Evolutionary conservation across 257 asterid genomes (phyloP).

Genomic region (Solanum medicagineum): DNA sequence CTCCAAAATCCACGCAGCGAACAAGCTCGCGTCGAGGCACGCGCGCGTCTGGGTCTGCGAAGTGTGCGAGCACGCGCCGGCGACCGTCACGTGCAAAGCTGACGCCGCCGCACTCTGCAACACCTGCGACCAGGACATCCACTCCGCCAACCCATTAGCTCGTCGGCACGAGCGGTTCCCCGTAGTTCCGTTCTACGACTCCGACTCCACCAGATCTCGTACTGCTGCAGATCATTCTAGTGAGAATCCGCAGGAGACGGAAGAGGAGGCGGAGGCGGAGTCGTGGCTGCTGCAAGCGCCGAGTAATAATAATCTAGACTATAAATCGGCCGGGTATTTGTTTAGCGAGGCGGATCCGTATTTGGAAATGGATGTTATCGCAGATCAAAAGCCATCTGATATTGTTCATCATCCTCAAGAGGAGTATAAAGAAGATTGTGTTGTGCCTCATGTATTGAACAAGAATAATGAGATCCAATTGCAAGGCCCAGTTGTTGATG

Average conservation of each 20-base stretch:
- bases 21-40: constrained; percentile 75
- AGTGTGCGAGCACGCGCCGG: constrained; percentile 87
- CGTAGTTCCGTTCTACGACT: constrained; percentile 50
- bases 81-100: constrained; percentile 76
- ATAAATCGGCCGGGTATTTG: constrained; percentile 36
- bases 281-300: constrained; percentile 41
- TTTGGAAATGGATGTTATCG: constrained; percentile 40
- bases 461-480: constrained; percentile 30
- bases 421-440: constrained; percentile 40
- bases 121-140: constrained; percentile 77
- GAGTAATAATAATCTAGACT: not conserved
- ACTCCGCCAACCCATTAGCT: constrained; percentile 84
- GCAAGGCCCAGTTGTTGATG: constrained; percentile 55
- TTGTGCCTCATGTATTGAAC: constrained; percentile 46
- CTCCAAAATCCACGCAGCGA: constrained; percentile 59
- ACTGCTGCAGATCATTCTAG: not conserved
- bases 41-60: constrained; percentile 72
- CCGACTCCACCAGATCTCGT: constrained; percentile 16
- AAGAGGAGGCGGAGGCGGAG: constrained; percentile 11
- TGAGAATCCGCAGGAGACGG: no score
- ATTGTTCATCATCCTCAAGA: not conserved
- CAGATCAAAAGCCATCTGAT: constrained; percentile 24
- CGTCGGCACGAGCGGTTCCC: constrained; percentile 82
- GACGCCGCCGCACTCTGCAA: constrained; percentile 78
- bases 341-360: constrained; percentile 46